Evolutionary conservation across 2,329 filamentous ascomycete species (phyloP), one percentile per base, ranked within the genome.

Genomic region (Pseudogymnoascus sp.): DNA sequence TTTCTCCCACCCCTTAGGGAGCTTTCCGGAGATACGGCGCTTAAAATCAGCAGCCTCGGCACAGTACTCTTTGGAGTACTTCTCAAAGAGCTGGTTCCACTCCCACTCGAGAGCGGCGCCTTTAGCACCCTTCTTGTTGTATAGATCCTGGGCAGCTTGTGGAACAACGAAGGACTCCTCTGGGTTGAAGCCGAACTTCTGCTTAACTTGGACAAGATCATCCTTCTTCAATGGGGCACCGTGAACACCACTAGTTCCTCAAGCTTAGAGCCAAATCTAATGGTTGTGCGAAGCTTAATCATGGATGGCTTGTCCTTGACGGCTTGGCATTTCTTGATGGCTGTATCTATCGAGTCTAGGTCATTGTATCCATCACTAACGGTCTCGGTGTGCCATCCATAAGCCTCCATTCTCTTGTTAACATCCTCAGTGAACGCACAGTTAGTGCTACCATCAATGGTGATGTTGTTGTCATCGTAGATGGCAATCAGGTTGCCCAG

Each of bases 401-500:
- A 99, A 65, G 94, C 77, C 82, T 97, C 91, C 77, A 97, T 97
- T 74, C 93, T 88, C 85, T 95, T 94, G 72, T 83, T 77, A 65
- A 97, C 93, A 71, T 99, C 92, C 82, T 99, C 94, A 65, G 94
- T 99, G 83, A 99, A 97, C 69, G 94, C 89, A 74, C 85, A 87
- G 81, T 94, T 94, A 80, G 90, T 97, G 83, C 96, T 89, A 78
- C 94, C 94, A 75, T 99, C 94, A 75, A 87, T 87, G 72, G 84
- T 96, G 75, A 99, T 97, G 78, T 96, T 90, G 86, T 99, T 99
- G 84, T 99, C 94, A 75, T 99, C 94, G 79, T 93, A 99, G 79
- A 99, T 84, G 78, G 85, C 87, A 79, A 97, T 97, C 74, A 99
- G 83, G 84, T 97, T 99, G 75, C 93, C 94, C 68, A 99, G 87